Evolutionary conservation across 2,329 filamentous ascomycete genomes (phyloP).

Genomic region (Shiraia sp.): DNA sequence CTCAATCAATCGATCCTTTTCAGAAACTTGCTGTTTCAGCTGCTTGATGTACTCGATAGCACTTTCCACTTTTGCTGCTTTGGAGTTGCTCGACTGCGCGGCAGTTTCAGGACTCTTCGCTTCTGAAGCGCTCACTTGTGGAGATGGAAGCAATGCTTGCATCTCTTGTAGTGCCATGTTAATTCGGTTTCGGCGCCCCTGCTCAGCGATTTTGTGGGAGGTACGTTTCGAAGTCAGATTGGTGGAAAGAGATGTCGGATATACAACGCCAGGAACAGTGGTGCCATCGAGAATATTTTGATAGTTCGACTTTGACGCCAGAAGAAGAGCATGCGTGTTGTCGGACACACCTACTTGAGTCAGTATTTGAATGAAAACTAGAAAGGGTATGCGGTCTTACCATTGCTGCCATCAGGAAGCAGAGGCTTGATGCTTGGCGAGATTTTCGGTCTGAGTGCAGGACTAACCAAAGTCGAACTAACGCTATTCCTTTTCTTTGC

Average conservation of each 20-base stretch:
- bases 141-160: conserved; percentile 75
- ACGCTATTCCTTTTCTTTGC: conserved; percentile 61
- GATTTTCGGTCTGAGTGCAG: conserved; percentile 83
- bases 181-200: conserved; percentile 92
- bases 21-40: conserved; percentile 72
- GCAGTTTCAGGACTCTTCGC: conserved; percentile 45
- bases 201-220: conserved; percentile 96
- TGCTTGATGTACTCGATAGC: conserved; percentile 94
- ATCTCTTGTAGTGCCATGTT: conserved; percentile 93
- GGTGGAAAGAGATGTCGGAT: conserved; percentile 87
- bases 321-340: conserved; percentile 69
- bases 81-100: conserved; percentile 62
- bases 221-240: conserved; percentile 96
- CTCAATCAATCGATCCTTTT: conserved; percentile 65
- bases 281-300: conserved; percentile 96
- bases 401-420: conserved; percentile 64
- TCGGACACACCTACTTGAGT: conserved; percentile 51
- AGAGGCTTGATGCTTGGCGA: conserved; percentile 94
- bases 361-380: conserved; percentile 4
- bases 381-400: conserved; percentile 49
- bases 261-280: conserved; percentile 83
- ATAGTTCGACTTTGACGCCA: conserved; percentile 96
- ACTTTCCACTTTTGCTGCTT: conserved; percentile 95
- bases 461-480: conserved; percentile 70
- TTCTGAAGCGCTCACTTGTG: conserved; percentile 39